Percentiles rank a stretch among this genome's conserved stretches.
These are phyloP conservation scores for Ilex paraguariensis DNA, from an alignment of 305 asterid species.

Conservation along the genomic window DNA sequence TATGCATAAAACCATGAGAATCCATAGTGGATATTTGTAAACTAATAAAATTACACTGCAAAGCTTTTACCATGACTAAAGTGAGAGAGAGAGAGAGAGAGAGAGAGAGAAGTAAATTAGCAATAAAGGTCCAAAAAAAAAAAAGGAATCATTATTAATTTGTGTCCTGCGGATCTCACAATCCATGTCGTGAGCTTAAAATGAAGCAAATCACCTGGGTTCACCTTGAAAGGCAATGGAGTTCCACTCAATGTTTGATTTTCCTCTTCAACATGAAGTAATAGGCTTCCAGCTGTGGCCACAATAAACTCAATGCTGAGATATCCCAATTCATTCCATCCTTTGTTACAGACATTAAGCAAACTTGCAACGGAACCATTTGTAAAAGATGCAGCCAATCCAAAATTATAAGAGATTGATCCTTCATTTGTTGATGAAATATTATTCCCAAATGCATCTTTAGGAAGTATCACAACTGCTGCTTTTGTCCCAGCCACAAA, in stretches of 20 bases:
- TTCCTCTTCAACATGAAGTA: conserved; percentile 52
- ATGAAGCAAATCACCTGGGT: conserved; percentile 56
- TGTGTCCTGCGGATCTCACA: neutral
- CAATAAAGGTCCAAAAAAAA: neutral
- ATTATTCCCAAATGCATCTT: conserved; percentile 90
- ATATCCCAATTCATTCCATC: conserved; percentile 56
- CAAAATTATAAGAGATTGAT: conserved; percentile 29
- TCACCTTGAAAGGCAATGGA: conserved; percentile 59
- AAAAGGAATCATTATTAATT: neutral
- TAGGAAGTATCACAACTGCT: conserved; percentile 50
- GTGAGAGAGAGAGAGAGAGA: no score
- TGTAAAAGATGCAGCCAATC: conserved; percentile 30
- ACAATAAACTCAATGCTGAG: conserved; percentile 47
- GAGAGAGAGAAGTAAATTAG: no score
- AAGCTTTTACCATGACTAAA: no score
- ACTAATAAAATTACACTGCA: no score
- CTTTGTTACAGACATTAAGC: conserved; percentile 38
- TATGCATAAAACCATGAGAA: neutral
- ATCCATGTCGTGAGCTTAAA: neutral
- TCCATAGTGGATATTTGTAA: neutral
- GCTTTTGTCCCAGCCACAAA: conserved; percentile 59
- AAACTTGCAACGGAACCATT: conserved; percentile 39
- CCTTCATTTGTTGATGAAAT: conserved; percentile 44
- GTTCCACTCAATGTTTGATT: conserved; percentile 60
- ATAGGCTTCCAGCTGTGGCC: conserved; percentile 57